phyloP scores from a whole-genome alignment of 1,139 yeast genomes.

The Yamadazyma atmosphaerica region DNA sequence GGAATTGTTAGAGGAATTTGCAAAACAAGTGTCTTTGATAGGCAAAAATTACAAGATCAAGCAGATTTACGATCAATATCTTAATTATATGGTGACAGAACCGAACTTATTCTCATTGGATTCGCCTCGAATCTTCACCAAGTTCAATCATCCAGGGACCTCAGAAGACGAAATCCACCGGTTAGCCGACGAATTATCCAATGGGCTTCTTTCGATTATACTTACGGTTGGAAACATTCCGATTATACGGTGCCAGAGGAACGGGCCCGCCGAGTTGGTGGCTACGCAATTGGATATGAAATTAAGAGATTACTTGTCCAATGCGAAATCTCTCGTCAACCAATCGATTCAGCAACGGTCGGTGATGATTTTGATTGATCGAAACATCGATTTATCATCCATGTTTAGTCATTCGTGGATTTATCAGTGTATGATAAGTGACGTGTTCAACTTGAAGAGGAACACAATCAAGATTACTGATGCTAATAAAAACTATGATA shows the following conservation, averaged over 20 bases:
- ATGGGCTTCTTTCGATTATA: conserved; percentile 78
- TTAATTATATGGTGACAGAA: conserved; percentile 90
- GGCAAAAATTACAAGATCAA: conserved; percentile 71
- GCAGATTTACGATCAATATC: conserved; percentile 91
- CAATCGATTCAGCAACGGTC: conserved; percentile 51
- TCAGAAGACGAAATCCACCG: conserved; percentile 72
- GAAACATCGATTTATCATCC: conserved; percentile 86
- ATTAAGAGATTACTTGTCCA: conserved; percentile 80
- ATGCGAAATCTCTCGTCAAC: conserved; percentile 44
- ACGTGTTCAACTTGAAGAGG: conserved; percentile 78
- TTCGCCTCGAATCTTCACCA: conserved; percentile 60
- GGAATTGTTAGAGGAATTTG: conserved; percentile 82
- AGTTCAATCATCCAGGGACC: conserved; percentile 68
- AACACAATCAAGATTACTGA: conserved; percentile 58
- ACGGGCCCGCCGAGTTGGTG: conserved; percentile 94
- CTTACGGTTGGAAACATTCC: conserved; percentile 76
- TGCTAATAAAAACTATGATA: conserved; percentile 64
- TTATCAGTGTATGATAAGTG: conserved; percentile 94
- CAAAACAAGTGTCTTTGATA: conserved; percentile 72
- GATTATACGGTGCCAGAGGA: conserved; percentile 83
- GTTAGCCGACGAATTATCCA: conserved; percentile 69
- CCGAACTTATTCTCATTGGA: conserved; percentile 87
- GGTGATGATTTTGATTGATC: conserved; percentile 79
- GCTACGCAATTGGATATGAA: conserved; percentile 83
- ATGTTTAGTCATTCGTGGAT: conserved; percentile 99